Evolutionary conservation across 495 filamentous ascomycete species (phyloP), one percentile per base, ranked within the genome.

Genomic region (Tricharina praecox): DNA sequence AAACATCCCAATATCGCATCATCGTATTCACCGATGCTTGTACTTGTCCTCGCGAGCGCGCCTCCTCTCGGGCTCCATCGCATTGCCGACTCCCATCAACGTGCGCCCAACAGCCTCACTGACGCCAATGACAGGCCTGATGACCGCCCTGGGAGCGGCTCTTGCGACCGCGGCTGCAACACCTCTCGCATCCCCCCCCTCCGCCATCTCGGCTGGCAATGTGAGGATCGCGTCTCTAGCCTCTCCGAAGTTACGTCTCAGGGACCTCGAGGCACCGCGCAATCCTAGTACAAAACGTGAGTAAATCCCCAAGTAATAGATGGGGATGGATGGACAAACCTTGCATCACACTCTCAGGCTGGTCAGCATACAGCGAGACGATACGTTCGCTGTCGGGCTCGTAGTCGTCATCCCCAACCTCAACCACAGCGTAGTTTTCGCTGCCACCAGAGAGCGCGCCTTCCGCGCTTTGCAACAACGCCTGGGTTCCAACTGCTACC

Each of bases 401-500:
- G 32, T 87, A 79, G 10, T 84, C 74, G 25, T 67, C 64, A 7
- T 59, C 59, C 46, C 50, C 49, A 24, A 52, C 51, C 5, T 66
- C 15, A n/a, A 55, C 44, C 0, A 63, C 20, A 0, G 26, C 32
- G 3, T 11, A 30, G n/a, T 37, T 37, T 11, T 19, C 30, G 8
- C 18, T 23, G 3, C n/a, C 41, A 3, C 71, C 72, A 0, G 54
- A 63, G 16, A 95, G 68, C 24, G 88, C 64, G 26, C 76, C 82
- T 62, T 99, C 92, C 0, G 87, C 85, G 20, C 80, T 79, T 60
- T 94, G 85, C 2, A 96, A 69, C 25, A 86, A 74, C 20, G 78
- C 87, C 55, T 99, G 92, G 4, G 92, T 93, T 30, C 92, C 92
- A 33, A 96, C 81, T 11, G 90, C 90, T 18, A 96, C 67, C 63